Percentiles rank a stretch among this genome's conserved stretches.
Conservation (phyloP, 768 basidiomycete genomes). For the Mrakia blollopis region DNA sequence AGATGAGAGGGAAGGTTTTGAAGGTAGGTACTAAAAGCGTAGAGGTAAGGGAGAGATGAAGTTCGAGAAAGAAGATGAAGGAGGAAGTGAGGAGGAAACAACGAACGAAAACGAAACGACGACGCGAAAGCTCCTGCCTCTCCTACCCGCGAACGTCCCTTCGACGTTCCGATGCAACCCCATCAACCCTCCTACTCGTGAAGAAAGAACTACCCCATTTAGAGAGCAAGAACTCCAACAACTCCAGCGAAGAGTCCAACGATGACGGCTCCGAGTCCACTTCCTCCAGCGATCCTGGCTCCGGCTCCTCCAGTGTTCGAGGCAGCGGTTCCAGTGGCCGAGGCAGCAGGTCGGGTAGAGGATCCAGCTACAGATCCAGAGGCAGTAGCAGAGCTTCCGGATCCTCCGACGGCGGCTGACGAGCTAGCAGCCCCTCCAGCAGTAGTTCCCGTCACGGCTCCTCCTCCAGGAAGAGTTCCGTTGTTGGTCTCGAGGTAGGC, state of each 20-base stretch:
- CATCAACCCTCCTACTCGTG: neutral
- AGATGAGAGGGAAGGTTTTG: neutral
- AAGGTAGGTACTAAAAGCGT: neutral
- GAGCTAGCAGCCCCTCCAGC: constrained; percentile 2
- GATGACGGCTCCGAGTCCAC: neutral
- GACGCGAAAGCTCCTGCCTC: neutral
- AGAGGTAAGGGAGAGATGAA: neutral
- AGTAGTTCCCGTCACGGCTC: neutral
- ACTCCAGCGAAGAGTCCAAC: constrained; percentile 4
- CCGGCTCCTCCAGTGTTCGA: neutral
- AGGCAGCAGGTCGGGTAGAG: neutral
- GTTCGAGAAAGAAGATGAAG: neutral
- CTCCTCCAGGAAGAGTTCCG: constrained; percentile 27
- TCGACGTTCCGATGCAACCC: neutral
- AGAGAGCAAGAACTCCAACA: constrained; percentile 8
- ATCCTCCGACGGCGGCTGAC: constrained; percentile 17
- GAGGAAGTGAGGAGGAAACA: neutral
- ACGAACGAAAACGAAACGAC: neutral
- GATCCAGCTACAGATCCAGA: neutral
- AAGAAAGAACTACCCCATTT: neutral
- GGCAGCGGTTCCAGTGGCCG: neutral
- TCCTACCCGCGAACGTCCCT: neutral
- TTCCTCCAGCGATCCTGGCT: neutral
- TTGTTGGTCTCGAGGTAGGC: constrained; percentile 81
- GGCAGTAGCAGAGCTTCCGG: neutral